These are phyloP conservation scores for Fusarium foetens DNA, from an alignment of 2,329 filamentous ascomycete genomes.

Conservation along the genomic window DNA sequence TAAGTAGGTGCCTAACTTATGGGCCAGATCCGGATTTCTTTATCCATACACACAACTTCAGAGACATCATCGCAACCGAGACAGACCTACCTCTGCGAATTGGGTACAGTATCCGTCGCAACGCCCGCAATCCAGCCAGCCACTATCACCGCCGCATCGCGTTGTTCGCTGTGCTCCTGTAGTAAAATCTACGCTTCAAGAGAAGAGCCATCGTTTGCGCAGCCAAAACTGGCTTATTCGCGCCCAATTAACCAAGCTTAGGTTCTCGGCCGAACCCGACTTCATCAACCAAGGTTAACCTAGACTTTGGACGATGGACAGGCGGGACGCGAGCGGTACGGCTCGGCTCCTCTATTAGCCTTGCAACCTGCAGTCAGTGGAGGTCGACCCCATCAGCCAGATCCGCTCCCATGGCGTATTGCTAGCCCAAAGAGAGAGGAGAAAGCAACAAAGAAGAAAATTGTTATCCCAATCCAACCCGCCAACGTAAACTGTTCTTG, in stretches of 20 bases:
- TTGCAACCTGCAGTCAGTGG: conserved; percentile 31
- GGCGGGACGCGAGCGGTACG: conserved; percentile 38
- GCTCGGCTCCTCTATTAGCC: conserved; percentile 41
- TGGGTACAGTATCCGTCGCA: conserved; percentile 8
- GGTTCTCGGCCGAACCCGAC: conserved; percentile 32
- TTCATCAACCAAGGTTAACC: conserved; percentile 10
- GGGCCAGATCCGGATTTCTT: conserved; percentile 18
- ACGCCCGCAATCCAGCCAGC: conserved; percentile 18
- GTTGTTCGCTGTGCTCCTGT: neutral
- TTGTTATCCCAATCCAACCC: neutral
- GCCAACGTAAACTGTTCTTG: conserved; percentile 5
- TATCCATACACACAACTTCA: conserved; percentile 6
- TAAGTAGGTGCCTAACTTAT: neutral
- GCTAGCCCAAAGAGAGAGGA: conserved; percentile 1
- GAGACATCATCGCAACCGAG: conserved; percentile 9
- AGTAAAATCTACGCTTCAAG: neutral
- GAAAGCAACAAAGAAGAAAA: neutral
- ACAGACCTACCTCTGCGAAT: neutral
- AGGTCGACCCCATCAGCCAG: conserved; percentile 20
- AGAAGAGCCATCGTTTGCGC: neutral
- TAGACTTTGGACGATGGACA: conserved; percentile 33
- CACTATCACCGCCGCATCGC: conserved; percentile 1
- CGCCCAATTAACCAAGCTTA: neutral
- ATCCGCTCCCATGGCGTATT: conserved; percentile 25
- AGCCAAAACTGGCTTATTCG: conserved; percentile 11